Evolutionary conservation across 495 filamentous ascomycete genomes (phyloP), one percentile per base, ranked within the genome.

Genomic region (Talaromyces proteolyticus): DNA sequence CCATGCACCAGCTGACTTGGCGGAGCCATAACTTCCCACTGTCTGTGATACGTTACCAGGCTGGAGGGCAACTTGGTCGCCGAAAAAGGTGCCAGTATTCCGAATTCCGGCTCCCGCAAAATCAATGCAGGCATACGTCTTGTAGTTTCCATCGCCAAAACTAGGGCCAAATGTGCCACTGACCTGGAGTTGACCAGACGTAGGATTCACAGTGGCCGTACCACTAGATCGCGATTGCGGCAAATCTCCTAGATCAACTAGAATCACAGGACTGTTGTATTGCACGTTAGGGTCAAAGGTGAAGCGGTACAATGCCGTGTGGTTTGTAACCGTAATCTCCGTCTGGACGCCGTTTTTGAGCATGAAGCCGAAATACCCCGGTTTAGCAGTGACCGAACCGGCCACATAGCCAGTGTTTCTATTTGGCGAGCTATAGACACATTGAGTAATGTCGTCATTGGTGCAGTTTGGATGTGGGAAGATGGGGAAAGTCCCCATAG

Each of bases 401-500:
- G 71, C 70, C 25, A 69, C 59, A 62, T 75, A 78, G 16, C 56
- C 34, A 4, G 62, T 60, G 2, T 68, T 75, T 56, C 77, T 62
- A 7, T 73, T 66, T 34, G 56, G 56, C 55, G 80, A 80, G 18
- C 79, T 75, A 59, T 79, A 89, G 16, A 66, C 70, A 58, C 86
- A 89, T n/a, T 72, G 69, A 54, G 84, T 72, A 48, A 88, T 58
- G 50, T 85, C 76, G 41, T 85, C 76, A n/a, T 69, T 73, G 0
- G 80, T 76, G 52, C 87, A 91, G 45, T 74, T 66, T 18, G 77
- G 71, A 49, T 85, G 80, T 1, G 84, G 74, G 50, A 89, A 89
- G 1, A 89, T 68, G 4, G 86, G 78, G 46, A 89, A 89, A 64
- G 87, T 87, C 21, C 87, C 87, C 42, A 91, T 62, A 20, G 79